phyloP scores from a whole-genome alignment of 2,329 filamentous ascomycete species.

The Westerdykella sp. region DNA sequence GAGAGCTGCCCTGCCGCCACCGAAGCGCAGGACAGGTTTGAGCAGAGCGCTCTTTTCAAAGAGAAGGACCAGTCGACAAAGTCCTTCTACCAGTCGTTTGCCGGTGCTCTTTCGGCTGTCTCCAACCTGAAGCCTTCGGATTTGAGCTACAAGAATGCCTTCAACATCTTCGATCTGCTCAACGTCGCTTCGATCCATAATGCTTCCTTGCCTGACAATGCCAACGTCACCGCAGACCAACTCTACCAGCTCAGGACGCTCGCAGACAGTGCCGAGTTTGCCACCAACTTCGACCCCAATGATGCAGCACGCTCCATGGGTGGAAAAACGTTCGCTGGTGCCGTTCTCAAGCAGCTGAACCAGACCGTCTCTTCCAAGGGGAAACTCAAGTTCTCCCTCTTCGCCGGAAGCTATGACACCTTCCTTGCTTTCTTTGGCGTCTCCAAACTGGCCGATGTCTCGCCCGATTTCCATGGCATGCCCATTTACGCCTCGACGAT shows the following conservation, averaged over 20 bases:
- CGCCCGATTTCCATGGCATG: conserved; percentile 43
- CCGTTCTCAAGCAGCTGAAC: conserved; percentile 29
- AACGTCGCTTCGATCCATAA: conserved; percentile 49
- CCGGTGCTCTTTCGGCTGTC: conserved; percentile 38
- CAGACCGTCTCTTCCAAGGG: conserved; percentile 22
- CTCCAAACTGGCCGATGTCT: conserved; percentile 32
- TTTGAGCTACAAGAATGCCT: conserved; percentile 46
- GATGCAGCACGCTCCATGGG: conserved; percentile 29
- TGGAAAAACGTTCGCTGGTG: conserved; percentile 31
- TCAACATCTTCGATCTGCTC: conserved; percentile 49
- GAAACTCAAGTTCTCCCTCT: conserved; percentile 28
- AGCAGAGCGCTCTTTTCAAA: conserved; percentile 34
- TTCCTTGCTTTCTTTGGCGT: conserved; percentile 48
- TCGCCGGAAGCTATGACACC: conserved; percentile 47
- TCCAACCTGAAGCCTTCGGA: conserved; percentile 34
- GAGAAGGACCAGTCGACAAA: conserved; percentile 31
- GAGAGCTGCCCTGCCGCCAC: conserved; percentile 31
- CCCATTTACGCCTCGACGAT: conserved; percentile 46
- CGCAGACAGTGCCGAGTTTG: conserved; percentile 9
- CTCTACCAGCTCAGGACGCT: conserved; percentile 9
- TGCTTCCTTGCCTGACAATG: conserved; percentile 10
- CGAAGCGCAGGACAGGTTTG: conserved; percentile 29
- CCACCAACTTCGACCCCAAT: conserved; percentile 2
- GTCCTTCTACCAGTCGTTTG: conserved; percentile 40
- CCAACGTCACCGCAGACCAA: conserved; percentile 10